phyloP scores from a whole-genome alignment of 345 rosid species.

The Lepidium sativum region DNA sequence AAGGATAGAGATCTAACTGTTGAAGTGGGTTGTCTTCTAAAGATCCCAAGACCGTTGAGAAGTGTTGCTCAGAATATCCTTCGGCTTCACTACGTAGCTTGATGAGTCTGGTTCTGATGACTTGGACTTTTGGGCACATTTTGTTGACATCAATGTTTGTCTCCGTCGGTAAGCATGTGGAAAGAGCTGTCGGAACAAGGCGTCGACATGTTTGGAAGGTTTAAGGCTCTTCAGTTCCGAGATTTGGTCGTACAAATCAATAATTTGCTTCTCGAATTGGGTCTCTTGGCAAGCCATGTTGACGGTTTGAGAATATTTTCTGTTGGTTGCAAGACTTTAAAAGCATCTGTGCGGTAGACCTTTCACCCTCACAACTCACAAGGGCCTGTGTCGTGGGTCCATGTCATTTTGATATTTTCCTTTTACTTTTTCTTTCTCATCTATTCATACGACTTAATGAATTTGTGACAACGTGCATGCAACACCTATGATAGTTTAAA shows the following conservation, averaged over 20 bases:
- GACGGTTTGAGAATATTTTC: neutral
- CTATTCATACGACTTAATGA: neutral
- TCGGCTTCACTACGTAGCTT: neutral
- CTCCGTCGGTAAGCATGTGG: neutral
- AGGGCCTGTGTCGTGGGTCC: neutral
- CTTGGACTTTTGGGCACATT: neutral
- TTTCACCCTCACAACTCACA: too few relatives aligned
- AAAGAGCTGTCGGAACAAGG: neutral
- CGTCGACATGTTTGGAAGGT: neutral
- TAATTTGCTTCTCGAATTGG: neutral
- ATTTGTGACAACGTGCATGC: neutral
- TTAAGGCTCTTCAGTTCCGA: neutral
- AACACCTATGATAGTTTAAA: too few relatives aligned
- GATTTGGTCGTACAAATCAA: neutral
- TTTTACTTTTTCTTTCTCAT: neutral
- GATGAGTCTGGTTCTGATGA: neutral
- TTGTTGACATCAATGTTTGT: neutral
- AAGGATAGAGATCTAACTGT: neutral
- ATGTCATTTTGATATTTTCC: neutral
- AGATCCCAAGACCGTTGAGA: neutral
- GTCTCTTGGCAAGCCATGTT: neutral
- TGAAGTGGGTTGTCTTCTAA: neutral
- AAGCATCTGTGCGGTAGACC: too few relatives aligned
- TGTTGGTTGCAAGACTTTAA: neutral
- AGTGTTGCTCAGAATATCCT: neutral